A percentile compares a stretch with the other conserved stretches of the same genome.
Evolutionary conservation across 2,329 filamentous ascomycete species (phyloP).

Genomic region (Camptophora hylomeconis): DNA sequence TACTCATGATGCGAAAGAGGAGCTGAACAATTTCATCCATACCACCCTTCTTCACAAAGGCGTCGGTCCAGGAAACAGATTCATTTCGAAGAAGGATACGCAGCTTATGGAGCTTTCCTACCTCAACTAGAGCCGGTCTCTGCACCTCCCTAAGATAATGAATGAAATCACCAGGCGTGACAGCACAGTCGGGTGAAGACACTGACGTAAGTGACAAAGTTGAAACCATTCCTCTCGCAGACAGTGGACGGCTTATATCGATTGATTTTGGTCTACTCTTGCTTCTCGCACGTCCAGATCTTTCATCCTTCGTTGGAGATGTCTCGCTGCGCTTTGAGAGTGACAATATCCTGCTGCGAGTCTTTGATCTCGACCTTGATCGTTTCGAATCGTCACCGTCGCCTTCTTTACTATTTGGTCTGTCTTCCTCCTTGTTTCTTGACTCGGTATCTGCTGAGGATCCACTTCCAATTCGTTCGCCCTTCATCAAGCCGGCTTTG

Average conservation of each 20-base stretch:
- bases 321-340: constrained; percentile 52
- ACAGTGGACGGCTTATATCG: constrained; percentile 46
- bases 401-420: constrained; percentile 26
- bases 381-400: constrained; percentile 30
- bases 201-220: constrained; percentile 39
- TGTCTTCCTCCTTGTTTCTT: constrained; percentile 31
- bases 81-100: constrained; percentile 82
- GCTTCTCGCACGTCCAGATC: constrained; percentile 23
- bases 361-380: constrained; percentile 32
- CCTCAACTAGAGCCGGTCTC: constrained; percentile 72
- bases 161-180: constrained; percentile 73
- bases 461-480: constrained; percentile 63
- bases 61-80: constrained; percentile 88
- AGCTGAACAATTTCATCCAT: constrained; percentile 84
- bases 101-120: constrained; percentile 91
- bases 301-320: constrained; percentile 65
- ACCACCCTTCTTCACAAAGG: constrained; percentile 76
- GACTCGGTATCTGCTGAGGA: constrained; percentile 23
- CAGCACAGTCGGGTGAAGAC: constrained; percentile 54
- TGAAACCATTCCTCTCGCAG: constrained; percentile 42
- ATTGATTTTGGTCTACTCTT: constrained; percentile 54
- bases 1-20: constrained; percentile 79
- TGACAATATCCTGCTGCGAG: constrained; percentile 66
- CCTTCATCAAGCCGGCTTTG: constrained; percentile 89
- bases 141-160: constrained; percentile 68